These are phyloP conservation scores for Aureobasidium sp. DNA, from an alignment of 2,329 filamentous ascomycete genomes.

Conservation along the genomic window DNA sequence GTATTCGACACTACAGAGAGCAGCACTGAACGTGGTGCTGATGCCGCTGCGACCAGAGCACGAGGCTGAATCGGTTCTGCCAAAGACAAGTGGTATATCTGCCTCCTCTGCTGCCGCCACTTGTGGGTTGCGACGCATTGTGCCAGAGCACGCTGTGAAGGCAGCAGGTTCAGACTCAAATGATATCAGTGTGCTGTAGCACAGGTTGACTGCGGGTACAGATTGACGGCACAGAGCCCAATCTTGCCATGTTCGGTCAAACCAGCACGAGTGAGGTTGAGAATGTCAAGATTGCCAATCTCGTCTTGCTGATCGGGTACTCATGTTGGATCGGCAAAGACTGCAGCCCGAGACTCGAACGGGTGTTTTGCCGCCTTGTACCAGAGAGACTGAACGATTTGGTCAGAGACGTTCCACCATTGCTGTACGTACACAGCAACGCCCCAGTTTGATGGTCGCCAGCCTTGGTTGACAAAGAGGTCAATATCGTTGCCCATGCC, in stretches of 20 bases:
- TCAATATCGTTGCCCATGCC: conserved; percentile 15
- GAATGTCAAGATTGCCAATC: conserved; percentile 17
- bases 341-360: conserved; percentile 18
- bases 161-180: conserved; percentile 18
- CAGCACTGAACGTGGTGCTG: conserved; percentile 23
- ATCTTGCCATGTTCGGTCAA: conserved; percentile 11
- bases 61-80: conserved; percentile 28
- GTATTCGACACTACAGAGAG: conserved; percentile 25
- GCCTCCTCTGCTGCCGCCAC: conserved; percentile 17
- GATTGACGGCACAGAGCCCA: neutral
- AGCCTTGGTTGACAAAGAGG: conserved; percentile 4
- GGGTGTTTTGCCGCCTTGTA: conserved; percentile 12
- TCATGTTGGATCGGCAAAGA: conserved; percentile 11
- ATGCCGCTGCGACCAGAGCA: conserved; percentile 23
- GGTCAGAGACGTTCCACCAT: conserved; percentile 16
- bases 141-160: conserved; percentile 18
- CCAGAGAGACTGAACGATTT: conserved; percentile 16
- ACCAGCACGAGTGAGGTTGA: conserved; percentile 17
- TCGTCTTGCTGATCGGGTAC: conserved; percentile 4
- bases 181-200: conserved; percentile 15
- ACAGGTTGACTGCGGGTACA: conserved; percentile 3
- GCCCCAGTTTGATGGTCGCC: neutral
- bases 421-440: conserved; percentile 6
- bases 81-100: conserved; percentile 21
- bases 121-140: conserved; percentile 19